Percentiles rank a stretch among this genome's conserved stretches.
phyloP scores from a whole-genome alignment of 73 alveolate species.

The Symbiodinium natans region DNA sequence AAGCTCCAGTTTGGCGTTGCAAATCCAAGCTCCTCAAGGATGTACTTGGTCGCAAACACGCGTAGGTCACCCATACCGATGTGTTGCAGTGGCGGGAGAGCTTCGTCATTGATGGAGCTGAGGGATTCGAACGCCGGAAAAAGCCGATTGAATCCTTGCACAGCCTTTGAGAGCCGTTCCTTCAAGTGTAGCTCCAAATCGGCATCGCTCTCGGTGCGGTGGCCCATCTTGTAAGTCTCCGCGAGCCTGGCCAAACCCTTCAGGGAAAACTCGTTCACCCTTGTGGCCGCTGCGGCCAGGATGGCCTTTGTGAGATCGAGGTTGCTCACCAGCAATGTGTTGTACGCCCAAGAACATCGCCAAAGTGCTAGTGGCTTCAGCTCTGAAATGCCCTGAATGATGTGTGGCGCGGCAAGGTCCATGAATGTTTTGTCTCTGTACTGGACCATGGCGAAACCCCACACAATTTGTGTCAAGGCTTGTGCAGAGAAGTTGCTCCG shows the following conservation, averaged over 20 bases:
- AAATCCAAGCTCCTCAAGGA: background rate
- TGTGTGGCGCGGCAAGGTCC: background rate
- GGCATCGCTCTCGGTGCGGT: background rate
- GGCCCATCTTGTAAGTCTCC: background rate
- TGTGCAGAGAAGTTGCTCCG: background rate
- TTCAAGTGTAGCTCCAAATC: background rate
- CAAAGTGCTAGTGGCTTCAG: slow-evolving; percentile 2
- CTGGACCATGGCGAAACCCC: slow-evolving; percentile 63
- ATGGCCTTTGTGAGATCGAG: background rate
- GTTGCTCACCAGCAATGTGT: background rate
- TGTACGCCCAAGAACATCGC: slow-evolving; percentile 17
- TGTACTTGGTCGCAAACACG: background rate
- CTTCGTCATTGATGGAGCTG: background rate
- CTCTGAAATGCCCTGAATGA: background rate
- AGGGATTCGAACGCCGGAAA: background rate
- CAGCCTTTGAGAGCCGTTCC: slow-evolving; percentile 6
- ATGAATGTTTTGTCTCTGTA: background rate
- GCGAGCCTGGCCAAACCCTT: background rate
- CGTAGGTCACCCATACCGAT: background rate
- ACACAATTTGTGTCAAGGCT: background rate
- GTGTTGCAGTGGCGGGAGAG: background rate
- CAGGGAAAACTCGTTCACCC: slow-evolving; percentile 18
- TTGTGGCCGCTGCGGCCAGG: background rate
- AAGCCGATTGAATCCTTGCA: background rate
- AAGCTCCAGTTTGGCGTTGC: slow-evolving; percentile 8